Conservation (phyloP, 2,329 filamentous ascomycete species). For the Graphilbum fragrans region DNA sequence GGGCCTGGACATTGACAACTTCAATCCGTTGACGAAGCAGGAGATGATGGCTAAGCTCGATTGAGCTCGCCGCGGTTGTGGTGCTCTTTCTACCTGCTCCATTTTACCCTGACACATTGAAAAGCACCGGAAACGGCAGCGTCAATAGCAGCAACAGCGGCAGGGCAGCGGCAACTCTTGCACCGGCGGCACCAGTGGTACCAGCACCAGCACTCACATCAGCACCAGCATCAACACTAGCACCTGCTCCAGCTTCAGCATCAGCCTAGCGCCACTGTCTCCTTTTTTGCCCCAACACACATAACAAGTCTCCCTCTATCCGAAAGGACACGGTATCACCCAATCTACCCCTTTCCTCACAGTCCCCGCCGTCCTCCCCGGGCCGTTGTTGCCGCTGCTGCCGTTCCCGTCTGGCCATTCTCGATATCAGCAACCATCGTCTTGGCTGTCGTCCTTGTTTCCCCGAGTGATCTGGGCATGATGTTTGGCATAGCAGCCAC, state of each 20-base stretch:
- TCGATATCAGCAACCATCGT: too few species aligned
- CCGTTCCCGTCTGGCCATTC: too few species aligned
- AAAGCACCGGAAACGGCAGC: conserved; percentile 2
- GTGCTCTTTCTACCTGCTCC: not conserved
- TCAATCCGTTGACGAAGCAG: conserved; percentile 80
- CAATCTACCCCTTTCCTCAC: too few species aligned
- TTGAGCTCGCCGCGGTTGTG: conserved; percentile 35
- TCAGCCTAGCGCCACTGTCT: not conserved
- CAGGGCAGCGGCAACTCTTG: too few species aligned
- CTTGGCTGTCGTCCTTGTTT: too few species aligned
- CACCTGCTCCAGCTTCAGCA: not conserved
- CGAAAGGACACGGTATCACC: not conserved
- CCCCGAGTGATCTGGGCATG: too few species aligned
- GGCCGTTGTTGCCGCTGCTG: too few species aligned
- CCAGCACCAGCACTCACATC: conserved; percentile 1
- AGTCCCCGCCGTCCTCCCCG: too few species aligned
- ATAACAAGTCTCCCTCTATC: not conserved
- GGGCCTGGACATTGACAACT: conserved; percentile 86
- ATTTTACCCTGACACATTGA: not conserved
- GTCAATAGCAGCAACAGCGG: conserved; percentile 3
- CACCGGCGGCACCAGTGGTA: too few species aligned
- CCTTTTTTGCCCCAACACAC: not conserved
- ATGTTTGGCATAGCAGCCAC: too few species aligned
- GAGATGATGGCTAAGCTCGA: conserved; percentile 98
- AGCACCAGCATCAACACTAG: not conserved